Percentiles rank a stretch among this genome's conserved stretches.
Conservation (phyloP, 2,329 filamentous ascomycete genomes). For the Fusarium armeniacum region DNA sequence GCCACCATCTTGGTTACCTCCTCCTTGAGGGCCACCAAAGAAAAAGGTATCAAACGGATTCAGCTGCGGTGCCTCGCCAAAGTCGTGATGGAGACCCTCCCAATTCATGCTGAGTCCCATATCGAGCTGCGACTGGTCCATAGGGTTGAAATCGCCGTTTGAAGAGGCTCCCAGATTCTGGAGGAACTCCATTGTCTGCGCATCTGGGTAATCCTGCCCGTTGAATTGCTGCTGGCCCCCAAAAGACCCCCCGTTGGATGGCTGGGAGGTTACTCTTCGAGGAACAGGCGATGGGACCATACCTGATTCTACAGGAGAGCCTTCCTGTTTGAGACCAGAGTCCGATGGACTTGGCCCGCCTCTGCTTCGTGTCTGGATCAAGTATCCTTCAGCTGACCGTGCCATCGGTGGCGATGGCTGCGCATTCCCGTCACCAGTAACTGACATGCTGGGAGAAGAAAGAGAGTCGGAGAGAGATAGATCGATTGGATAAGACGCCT, state of each 20-base stretch:
- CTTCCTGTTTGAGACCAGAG: slow-evolving; percentile 50
- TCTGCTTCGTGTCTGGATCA: slow-evolving; percentile 51
- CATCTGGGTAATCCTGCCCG: slow-evolving; percentile 61
- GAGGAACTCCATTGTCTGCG: slow-evolving; percentile 68
- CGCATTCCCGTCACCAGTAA: slow-evolving; percentile 53
- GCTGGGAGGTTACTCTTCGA: slow-evolving; percentile 56
- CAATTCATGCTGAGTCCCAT: slow-evolving; percentile 77
- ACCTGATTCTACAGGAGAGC: slow-evolving; percentile 57
- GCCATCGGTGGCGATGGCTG: slow-evolving; percentile 59
- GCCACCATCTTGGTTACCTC: slow-evolving; percentile 44
- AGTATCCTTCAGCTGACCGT: slow-evolving; percentile 52
- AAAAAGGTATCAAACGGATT: slow-evolving; percentile 81
- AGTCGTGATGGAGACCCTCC: slow-evolving; percentile 74
- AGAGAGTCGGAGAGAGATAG: slow-evolving; percentile 57
- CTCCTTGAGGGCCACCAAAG: slow-evolving; percentile 68
- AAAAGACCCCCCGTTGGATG: slow-evolving; percentile 52
- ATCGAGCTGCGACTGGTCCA: slow-evolving; percentile 68
- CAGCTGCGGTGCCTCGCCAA: slow-evolving; percentile 70
- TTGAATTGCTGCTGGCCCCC: slow-evolving; percentile 54
- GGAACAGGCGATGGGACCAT: slow-evolving; percentile 62
- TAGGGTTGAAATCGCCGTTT: slow-evolving; percentile 52
- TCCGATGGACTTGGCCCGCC: slow-evolving; percentile 53
- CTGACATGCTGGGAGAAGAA: slow-evolving; percentile 59
- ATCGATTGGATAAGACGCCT: slow-evolving; percentile 55
- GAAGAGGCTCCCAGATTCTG: slow-evolving; percentile 59